Evolutionary conservation across 2,329 filamentous ascomycete species (phyloP), one percentile per base, ranked within the genome.

Genomic region (Trichoderma simmonsii): DNA sequence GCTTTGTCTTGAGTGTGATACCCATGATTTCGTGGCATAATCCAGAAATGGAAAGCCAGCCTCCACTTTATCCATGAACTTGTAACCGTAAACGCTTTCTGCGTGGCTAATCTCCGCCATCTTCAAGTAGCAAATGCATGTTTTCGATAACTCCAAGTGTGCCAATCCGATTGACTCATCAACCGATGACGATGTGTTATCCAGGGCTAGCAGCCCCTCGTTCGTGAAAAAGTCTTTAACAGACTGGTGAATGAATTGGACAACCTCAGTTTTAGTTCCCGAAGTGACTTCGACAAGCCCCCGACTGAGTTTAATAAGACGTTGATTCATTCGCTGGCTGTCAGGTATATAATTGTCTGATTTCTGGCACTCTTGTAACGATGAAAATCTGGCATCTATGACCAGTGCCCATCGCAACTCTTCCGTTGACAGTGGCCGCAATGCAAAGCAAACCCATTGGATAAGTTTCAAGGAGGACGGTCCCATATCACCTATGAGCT

Each of bases 171-270:
- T 28, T 2, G 1, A 14, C 18, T 21, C 36, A 15, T 30, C 21
- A 1, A 6, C 3, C 9, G 34, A 34, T 24, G 26, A 14, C 12
- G n/a, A 26, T 62, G 8, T 54, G 32, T 26, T 21, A 9, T 76
- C 36, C 24, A 78, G 66, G 73, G 32, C 39, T 34, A n/a, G 21
- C 26, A 79, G 51, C 18, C 78, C 77, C 12, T 73, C 74, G 6
- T 75, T 59, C 28, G 78, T 7, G 43, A 81, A 79, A 68, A 79
- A 81, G 57, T 81, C 80, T 43, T 79, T 78, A 56, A 79, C 78
- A 3, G 80, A 77, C 65, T 81, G 77, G 34, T 82, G 80, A 43
- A 81, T 81, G 64, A 81, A 79, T 56, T 81, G 79, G 2, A 79
- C 76, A 39, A 76, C 59, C n/a, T 28, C 4, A 28, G 28, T 28